Conservation (phyloP, 2,329 filamentous ascomycete genomes). For the Lasiodiplodia hormozganensis region DNA sequence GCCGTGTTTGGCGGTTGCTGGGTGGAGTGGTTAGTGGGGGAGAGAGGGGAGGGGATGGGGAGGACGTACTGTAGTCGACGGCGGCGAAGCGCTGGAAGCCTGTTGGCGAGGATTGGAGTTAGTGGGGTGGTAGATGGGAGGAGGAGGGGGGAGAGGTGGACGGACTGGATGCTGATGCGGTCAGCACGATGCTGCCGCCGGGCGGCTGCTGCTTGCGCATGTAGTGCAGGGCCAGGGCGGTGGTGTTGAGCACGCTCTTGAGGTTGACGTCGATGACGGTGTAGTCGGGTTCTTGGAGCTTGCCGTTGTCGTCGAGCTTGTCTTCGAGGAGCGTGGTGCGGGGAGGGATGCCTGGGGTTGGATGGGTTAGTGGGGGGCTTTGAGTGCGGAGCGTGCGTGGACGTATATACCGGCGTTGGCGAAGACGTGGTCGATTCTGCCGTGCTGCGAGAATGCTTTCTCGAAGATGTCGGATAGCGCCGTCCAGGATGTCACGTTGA, state of each 20-base stretch:
- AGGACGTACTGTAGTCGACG: conserved; percentile 41
- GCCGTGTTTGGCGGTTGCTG: conserved; percentile 42
- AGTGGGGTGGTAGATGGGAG: not conserved
- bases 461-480: conserved; percentile 61
- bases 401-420: conserved; percentile 41
- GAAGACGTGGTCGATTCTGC: conserved; percentile 55
- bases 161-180: conserved; percentile 40
- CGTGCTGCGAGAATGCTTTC: conserved; percentile 51
- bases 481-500: conserved; percentile 54
- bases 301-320: conserved; percentile 39
- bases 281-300: conserved; percentile 39
- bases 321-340: conserved; percentile 38
- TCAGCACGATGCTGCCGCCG: conserved; percentile 43
- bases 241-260: conserved; percentile 39
- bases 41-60: not conserved
- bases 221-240: conserved; percentile 40
- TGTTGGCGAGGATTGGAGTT: not conserved
- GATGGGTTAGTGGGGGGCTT: not conserved
- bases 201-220: conserved; percentile 35
- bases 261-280: conserved; percentile 41
- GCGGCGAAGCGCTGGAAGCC: conserved; percentile 37
- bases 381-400: not conserved
- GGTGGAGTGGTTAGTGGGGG: not conserved
- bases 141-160: not conserved
- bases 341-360: conserved; percentile 33